A percentile compares a stretch with the other conserved stretches of the same genome.
phyloP scores from a whole-genome alignment of 148 eudicot species.

The Polygonum maritimum region DNA sequence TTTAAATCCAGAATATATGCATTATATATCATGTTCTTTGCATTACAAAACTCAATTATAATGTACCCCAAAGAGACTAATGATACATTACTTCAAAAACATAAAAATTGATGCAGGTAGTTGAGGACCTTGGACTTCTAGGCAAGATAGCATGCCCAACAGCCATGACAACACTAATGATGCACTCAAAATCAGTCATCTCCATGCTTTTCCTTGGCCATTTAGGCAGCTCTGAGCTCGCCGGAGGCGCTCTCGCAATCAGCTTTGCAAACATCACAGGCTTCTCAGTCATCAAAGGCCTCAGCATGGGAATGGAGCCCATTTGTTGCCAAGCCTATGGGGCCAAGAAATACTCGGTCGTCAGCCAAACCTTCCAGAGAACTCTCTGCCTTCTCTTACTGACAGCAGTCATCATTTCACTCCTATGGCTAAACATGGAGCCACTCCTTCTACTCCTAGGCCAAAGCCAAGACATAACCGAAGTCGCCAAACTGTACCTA shows the following conservation, averaged over 20 bases:
- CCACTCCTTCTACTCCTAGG: constrained; percentile 41
- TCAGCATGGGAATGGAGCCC: constrained; percentile 88
- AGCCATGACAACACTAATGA: constrained; percentile 43
- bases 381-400: constrained; percentile 53
- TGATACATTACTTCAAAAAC: too few species aligned
- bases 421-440: constrained; percentile 74
- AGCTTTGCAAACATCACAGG: constrained; percentile 85
- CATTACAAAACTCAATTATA: too few species aligned
- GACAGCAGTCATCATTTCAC: constrained; percentile 41
- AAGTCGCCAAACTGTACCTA: constrained; percentile 60
- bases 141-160: constrained; percentile 52
- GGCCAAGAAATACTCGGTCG: constrained; percentile 49
- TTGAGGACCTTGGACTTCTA: constrained; percentile 46
- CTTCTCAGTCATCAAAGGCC: constrained; percentile 78
- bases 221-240: constrained; percentile 55
- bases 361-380: constrained; percentile 61
- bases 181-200: constrained; percentile 60
- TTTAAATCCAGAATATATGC: too few species aligned
- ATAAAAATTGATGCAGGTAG: constrained; percentile 32
- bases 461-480: constrained; percentile 52
- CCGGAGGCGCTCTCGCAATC: constrained; percentile 83
- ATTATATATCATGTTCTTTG: too few species aligned
- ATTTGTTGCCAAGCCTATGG: constrained; percentile 91
- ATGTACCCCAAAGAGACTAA: too few species aligned
- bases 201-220: constrained; percentile 77